phyloP scores from a whole-genome alignment of 768 basidiomycete genomes.

The Hebeloma cylindrosporum region DNA sequence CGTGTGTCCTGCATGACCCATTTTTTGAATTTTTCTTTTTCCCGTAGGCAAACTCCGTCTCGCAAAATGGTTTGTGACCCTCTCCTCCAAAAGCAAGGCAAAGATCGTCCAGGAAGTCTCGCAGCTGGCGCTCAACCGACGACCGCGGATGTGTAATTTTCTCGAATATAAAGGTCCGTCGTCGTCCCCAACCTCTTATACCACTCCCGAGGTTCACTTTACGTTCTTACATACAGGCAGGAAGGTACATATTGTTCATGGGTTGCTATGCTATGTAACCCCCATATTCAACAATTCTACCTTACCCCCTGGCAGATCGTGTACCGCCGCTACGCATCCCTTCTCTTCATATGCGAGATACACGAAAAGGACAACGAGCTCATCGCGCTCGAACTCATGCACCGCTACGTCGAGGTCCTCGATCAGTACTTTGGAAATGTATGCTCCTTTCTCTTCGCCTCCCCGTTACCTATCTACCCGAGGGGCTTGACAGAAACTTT shows the following conservation, averaged over 20 bases:
- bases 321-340: slow-evolving; percentile 91
- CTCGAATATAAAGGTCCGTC: slow-evolving; percentile 88
- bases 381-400: slow-evolving; percentile 87
- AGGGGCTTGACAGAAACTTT: neutral
- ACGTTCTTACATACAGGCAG: slow-evolving; percentile 21
- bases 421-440: slow-evolving; percentile 89
- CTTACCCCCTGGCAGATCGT: slow-evolving; percentile 59
- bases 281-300: too few species aligned
- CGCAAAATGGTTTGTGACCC: slow-evolving; percentile 93
- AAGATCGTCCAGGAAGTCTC: slow-evolving; percentile 97
- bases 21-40: neutral
- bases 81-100: slow-evolving; percentile 75
- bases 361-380: slow-evolving; percentile 87
- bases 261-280: too few species aligned
- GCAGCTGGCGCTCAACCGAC: slow-evolving; percentile 83
- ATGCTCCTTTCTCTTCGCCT: slow-evolving; percentile 31
- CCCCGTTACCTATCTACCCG: slow-evolving; percentile 33
- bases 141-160: slow-evolving; percentile 94
- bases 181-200: neutral
- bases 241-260: slow-evolving; percentile 23
- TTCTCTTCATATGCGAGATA: slow-evolving; percentile 94
- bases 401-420: slow-evolving; percentile 92
- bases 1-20: neutral
- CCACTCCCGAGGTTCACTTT: neutral
- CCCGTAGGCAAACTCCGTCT: slow-evolving; percentile 83